Base-by-base conservation (phyloP, 2,329 filamentous ascomycete species). In the Paraphaeosphaeria sporulosa region DNA sequence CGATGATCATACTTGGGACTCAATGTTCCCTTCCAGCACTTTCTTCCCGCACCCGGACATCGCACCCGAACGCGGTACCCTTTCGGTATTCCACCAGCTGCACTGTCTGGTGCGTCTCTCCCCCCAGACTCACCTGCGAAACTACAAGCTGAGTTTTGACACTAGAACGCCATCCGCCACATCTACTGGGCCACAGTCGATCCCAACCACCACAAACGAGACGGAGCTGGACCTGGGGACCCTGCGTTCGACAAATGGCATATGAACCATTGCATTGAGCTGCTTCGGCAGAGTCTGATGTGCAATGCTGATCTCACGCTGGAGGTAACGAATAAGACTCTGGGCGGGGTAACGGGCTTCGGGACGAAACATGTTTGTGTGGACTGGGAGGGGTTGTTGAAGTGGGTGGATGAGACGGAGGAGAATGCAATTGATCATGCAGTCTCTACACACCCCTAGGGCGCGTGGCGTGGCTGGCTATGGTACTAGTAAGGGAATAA, bases 301-400 rank as follows among this genome's bases (percentile, higher is more conserved):
- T 67, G 63, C 32, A 49, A 59, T 19, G 53, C 64, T 7, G 64
- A 67, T 40, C 44, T 62, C 48, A 66, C 63, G 7, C n/a, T 65
- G 3, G 65, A 67, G 36, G 46, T 63, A 13, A 36, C 47, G 13
- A 43, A 64, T 27, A 57, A 58, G 17, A 36, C 55, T 19, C 21
- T 64, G 3, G 56, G 51, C 1, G 64, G 62, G 5, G 64, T 64
- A 19, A 59, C 53, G 3, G 63, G 64, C 4, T 67, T 67, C 57
- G 63, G 61, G 13, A 63, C 63, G 1, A 51, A 60, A 43, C 64
- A 65, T 56, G 23, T 30, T 30, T 67, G 63, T 38, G 34, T 54
- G 12, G 46, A 67, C 43, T 67, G 63, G 65, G 34, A 53, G 15
- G 30, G 60, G 46, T 43, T 67, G 15, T 36, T 58, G 36, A 49